These are phyloP conservation scores for Trichosporon faecale DNA, from an alignment of 1,284 basidiomycete genomes.

Conservation along the genomic window DNA sequence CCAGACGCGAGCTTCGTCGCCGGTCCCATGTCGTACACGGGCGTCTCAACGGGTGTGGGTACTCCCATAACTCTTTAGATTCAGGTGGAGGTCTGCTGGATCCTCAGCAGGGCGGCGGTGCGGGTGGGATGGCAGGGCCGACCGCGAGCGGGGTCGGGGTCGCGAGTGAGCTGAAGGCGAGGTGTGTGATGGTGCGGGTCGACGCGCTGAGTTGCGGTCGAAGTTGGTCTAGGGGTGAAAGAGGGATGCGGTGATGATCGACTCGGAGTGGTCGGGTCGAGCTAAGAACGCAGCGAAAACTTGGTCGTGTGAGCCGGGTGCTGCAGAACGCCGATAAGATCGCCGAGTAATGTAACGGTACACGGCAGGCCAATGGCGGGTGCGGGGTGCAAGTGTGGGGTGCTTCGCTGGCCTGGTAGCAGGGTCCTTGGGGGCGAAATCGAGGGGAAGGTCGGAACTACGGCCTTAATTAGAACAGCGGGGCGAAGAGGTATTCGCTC, in stretches of 20 bases:
- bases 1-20: not conserved
- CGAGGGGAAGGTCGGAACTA: not conserved
- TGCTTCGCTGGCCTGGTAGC: not conserved
- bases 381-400: not conserved
- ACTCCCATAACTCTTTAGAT: not conserved
- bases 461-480: not conserved
- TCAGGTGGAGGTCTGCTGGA: not conserved
- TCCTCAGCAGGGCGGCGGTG: not conserved
- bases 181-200: constrained; percentile 6
- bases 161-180: not conserved
- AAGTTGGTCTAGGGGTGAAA: not conserved
- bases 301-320: constrained; percentile 1
- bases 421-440: not conserved
- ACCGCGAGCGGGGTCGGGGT: constrained; percentile 9
- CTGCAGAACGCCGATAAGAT: not conserved
- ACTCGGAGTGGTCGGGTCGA: not conserved
- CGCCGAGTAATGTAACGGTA: not conserved
- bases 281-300: not conserved
- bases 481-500: not conserved
- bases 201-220: constrained; percentile 3
- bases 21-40: not conserved
- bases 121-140: not conserved
- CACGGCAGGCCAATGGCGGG: not conserved
- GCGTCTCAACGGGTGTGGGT: not conserved
- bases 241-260: not conserved